Evolutionary conservation across 2,329 filamentous ascomycete species (phyloP), one percentile per base, ranked within the genome.

Genomic region (Penicillium italicum): DNA sequence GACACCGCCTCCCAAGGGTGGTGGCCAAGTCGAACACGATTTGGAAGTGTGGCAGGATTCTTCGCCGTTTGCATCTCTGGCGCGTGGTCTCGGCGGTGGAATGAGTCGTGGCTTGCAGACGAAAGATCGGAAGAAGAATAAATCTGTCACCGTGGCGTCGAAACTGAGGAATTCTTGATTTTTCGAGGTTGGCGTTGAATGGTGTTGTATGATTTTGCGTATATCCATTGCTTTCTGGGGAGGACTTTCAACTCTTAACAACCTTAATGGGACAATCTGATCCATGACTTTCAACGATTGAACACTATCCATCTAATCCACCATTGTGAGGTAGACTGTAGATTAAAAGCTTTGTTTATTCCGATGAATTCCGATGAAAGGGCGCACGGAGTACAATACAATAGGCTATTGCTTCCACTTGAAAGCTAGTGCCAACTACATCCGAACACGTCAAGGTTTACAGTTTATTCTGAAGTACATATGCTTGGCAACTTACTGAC

Each of bases 11-110:
- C 11, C 6, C 47, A 40, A 56, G 55, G 41, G 16, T 53, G 59
- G 57, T 33, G 65, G 63, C n/a, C 72, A 70, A 30, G 59, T 63
- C 18, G 69, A 71, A 53, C 67, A 70, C 28, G 70, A 75, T 20
- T 58, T 76, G 22, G 71, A 73, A 22, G 45, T 63, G 12, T 74
- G 69, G 72, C 68, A 69, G n/a, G 63, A 51, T 12, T 53, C 66
- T 10, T 73, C 71, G 1, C 71, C 72, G 4, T 74, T 76, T 59
- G 69, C 71, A 8, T 72, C 73, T 18, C 68, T 78, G 50, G 74
- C 74, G 4, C 62, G 73, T 56, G 76, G 76, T 1, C 66, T 77
- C 16, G 74, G 75, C 12, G 74, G 71, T 22, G 75, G 75, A 3
- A 58, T 77, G 28, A 77, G 73, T 57, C 71, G 73, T 49, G 76